These are phyloP conservation scores for Arachis monticola DNA, from an alignment of 331 rosid genomes.

Conservation along the genomic window DNA sequence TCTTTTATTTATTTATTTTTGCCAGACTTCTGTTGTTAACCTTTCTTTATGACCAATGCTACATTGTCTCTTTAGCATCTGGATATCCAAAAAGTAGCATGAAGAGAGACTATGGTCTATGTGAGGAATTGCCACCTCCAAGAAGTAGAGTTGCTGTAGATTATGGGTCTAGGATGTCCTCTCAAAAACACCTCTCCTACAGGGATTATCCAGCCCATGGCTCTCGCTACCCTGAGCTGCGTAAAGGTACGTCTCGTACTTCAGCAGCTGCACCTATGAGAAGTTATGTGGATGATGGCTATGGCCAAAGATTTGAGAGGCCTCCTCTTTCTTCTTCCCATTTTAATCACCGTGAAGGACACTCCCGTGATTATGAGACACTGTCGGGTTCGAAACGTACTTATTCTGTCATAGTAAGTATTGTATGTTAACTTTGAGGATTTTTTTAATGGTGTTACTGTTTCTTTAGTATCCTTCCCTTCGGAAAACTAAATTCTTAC, in stretches of 20 bases:
- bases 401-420: conserved; percentile 65
- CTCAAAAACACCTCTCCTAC: conserved; percentile 71
- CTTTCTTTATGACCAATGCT: conserved; percentile 18
- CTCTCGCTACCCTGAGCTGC: conserved; percentile 69
- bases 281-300: conserved; percentile 81
- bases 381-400: conserved; percentile 82
- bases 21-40: conserved; percentile 8
- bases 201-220: conserved; percentile 78
- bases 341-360: conserved; percentile 70
- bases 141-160: conserved; percentile 68
- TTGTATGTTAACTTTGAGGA: background rate
- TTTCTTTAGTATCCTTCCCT: conserved; percentile 10
- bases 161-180: conserved; percentile 69
- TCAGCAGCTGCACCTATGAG: conserved; percentile 59
- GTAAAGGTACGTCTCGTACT: conserved; percentile 60
- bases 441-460: background rate
- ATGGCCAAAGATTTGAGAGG: conserved; percentile 76
- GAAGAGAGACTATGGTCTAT: conserved; percentile 77
- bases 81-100: conserved; percentile 73
- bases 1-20: background rate
- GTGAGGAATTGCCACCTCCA: conserved; percentile 78
- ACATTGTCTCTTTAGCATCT: conserved; percentile 53
- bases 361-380: conserved; percentile 69
- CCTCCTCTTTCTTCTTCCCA: conserved; percentile 64
- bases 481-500: background rate